phyloP scores from a whole-genome alignment of 805 yeast species.

The Brettanomyces nanus region DNA sequence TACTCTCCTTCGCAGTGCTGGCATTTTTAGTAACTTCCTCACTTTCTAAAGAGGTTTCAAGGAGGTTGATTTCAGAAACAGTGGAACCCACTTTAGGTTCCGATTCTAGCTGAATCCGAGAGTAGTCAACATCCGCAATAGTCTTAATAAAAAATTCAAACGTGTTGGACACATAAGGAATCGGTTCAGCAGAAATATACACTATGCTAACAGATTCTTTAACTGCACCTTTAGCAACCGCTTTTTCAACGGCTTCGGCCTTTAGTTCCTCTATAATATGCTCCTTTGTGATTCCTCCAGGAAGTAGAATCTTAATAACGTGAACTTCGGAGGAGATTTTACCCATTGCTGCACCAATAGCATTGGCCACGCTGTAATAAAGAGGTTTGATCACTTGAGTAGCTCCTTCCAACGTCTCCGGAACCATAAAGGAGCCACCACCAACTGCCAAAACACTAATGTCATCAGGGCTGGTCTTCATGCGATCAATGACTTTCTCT shows the following conservation, averaged over 20 bases:
- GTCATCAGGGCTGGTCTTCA: constrained; percentile 35
- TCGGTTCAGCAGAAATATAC: constrained; percentile 21
- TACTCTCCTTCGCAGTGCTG: constrained; percentile 2
- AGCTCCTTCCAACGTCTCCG: constrained; percentile 29
- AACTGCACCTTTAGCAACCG: constrained; percentile 23
- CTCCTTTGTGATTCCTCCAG: constrained; percentile 15
- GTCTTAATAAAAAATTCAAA: constrained; percentile 30
- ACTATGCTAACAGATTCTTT: constrained; percentile 19
- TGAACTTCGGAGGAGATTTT: constrained; percentile 28
- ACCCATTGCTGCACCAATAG: constrained; percentile 43
- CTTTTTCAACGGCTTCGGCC: constrained; percentile 11
- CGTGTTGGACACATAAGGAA: constrained; percentile 29
- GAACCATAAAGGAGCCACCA: constrained; percentile 43
- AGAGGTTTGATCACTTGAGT: constrained; percentile 34
- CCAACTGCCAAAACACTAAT: constrained; percentile 39
- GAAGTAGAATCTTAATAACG: constrained; percentile 8
- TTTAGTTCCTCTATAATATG: constrained; percentile 15
- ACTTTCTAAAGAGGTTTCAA: not conserved
- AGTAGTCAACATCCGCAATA: constrained; percentile 38
- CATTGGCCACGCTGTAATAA: constrained; percentile 37
- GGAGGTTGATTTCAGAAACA: too few relatives aligned
- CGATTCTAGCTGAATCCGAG: constrained; percentile 6
- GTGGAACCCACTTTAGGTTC: constrained; percentile 3
- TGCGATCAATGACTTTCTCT: constrained; percentile 35
- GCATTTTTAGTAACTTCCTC: too few relatives aligned